These are phyloP conservation scores for Ophiocordyceps camponoti-saundersi DNA, from an alignment of 2,329 filamentous ascomycete genomes.

Conservation along the genomic window DNA sequence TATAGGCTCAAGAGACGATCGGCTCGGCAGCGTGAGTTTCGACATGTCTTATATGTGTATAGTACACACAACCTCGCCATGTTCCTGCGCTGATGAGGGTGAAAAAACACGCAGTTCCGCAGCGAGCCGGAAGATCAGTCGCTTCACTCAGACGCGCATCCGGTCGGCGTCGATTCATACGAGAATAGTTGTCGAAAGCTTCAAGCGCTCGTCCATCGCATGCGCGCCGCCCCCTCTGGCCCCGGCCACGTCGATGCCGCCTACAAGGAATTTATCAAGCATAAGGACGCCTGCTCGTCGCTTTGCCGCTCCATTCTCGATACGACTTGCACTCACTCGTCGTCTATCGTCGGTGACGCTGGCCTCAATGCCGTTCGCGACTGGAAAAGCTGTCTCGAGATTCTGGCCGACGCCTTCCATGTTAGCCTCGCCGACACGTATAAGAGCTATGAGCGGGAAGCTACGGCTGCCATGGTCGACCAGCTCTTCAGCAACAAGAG, in stretches of 20 bases:
- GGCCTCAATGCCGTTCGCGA: conserved; percentile 23
- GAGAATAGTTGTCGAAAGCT: conserved; percentile 19
- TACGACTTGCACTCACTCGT: too few species aligned
- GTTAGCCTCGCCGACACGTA: conserved; percentile 26
- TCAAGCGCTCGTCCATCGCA: conserved; percentile 16
- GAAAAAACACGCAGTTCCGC: neutral
- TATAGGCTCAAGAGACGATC: conserved; percentile 7
- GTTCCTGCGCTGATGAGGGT: neutral
- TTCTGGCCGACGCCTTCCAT: conserved; percentile 22
- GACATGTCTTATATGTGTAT: neutral
- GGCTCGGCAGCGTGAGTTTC: conserved; percentile 4
- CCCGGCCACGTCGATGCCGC: conserved; percentile 23
- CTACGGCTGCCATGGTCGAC: conserved; percentile 24
- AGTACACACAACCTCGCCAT: too few species aligned
- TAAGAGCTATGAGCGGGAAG: conserved; percentile 24
- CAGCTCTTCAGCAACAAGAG: conserved; percentile 22
- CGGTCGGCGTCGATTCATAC: conserved; percentile 9
- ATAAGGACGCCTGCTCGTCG: conserved; percentile 20
- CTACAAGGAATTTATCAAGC: conserved; percentile 25
- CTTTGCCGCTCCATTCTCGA: conserved; percentile 23
- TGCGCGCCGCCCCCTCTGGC: conserved; percentile 14
- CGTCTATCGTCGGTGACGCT: conserved; percentile 9
- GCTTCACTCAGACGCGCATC: conserved; percentile 7
- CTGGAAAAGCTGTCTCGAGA: conserved; percentile 25
- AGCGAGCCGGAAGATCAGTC: neutral